Evolutionary conservation across 1,284 basidiomycete species (phyloP).

Genomic region (Irpex sp.): DNA sequence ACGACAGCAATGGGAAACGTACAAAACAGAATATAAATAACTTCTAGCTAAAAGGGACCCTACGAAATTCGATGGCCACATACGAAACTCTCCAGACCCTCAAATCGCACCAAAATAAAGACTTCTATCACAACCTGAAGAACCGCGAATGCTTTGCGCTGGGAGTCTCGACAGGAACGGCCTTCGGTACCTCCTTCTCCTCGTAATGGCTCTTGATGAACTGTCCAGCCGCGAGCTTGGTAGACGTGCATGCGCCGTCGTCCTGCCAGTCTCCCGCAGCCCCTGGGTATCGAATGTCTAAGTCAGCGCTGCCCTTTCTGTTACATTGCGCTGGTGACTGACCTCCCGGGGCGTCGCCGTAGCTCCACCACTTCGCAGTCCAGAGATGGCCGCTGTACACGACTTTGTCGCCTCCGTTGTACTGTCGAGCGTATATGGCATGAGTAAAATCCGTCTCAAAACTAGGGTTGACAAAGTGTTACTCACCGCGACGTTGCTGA

Average conservation of each 20-base stretch:
- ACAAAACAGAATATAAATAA: no score
- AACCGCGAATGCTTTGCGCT: slow-evolving; percentile 8
- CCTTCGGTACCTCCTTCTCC: slow-evolving; percentile 18
- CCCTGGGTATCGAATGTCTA: slow-evolving; percentile 9
- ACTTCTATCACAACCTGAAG: slow-evolving; percentile 2
- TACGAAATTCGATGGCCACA: not conserved
- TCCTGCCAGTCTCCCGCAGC: slow-evolving; percentile 34
- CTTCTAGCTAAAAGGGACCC: not conserved
- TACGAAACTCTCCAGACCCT: not conserved
- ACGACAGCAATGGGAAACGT: no score
- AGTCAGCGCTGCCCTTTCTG: not conserved
- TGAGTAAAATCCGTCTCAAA: no score
- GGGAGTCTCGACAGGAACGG: slow-evolving; percentile 15
- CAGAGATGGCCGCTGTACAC: slow-evolving; percentile 44
- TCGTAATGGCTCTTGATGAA: slow-evolving; percentile 18
- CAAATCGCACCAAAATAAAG: not conserved
- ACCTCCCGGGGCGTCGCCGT: slow-evolving; percentile 42
- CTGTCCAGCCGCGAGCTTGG: slow-evolving; percentile 3
- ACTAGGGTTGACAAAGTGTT: no score
- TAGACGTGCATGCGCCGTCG: slow-evolving; percentile 29
- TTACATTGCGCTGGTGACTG: not conserved
- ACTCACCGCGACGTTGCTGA: slow-evolving; percentile 37
- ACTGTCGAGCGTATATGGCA: slow-evolving; percentile 26
- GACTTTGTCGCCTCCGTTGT: slow-evolving; percentile 39
- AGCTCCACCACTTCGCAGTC: slow-evolving; percentile 55